These are phyloP conservation scores for Russula dissimulans DNA, from an alignment of 768 basidiomycete genomes.

Conservation along the genomic window DNA sequence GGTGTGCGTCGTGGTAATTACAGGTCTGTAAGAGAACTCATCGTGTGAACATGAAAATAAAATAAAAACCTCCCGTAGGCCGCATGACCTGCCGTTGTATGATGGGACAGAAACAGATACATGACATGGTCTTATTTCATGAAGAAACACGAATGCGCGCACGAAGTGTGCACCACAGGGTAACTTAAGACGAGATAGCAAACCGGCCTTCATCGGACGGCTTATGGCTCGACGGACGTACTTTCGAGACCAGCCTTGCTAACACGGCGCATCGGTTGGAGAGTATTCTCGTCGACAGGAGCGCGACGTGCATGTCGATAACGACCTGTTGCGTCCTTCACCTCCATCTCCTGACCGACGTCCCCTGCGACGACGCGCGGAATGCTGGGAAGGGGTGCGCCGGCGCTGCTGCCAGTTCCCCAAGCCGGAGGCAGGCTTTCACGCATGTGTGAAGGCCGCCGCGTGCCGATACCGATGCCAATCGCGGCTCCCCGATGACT, in stretches of 20 bases:
- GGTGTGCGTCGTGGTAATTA: not conserved
- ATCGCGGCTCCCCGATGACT: slow-evolving; percentile 23
- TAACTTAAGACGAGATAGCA: too few relatives aligned
- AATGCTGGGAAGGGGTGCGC: slow-evolving; percentile 18
- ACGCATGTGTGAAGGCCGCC: slow-evolving; percentile 55
- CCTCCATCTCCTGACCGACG: slow-evolving; percentile 77
- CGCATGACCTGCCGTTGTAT: not conserved
- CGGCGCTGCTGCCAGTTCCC: slow-evolving; percentile 18
- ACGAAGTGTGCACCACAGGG: not conserved
- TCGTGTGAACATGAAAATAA: not conserved
- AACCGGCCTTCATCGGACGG: not conserved
- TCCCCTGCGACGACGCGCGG: slow-evolving; percentile 42
- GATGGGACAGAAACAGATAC: not conserved
- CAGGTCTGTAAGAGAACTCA: not conserved
- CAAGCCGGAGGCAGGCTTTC: slow-evolving; percentile 66
- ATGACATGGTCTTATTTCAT: not conserved
- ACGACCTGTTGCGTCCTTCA: slow-evolving; percentile 75
- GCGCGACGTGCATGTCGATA: slow-evolving; percentile 82
- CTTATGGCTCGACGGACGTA: not conserved
- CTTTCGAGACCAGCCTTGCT: slow-evolving; percentile 92
- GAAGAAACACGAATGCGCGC: not conserved
- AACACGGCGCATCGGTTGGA: slow-evolving; percentile 84
- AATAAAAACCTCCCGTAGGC: not conserved
- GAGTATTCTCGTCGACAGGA: slow-evolving; percentile 78
- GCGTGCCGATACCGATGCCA: slow-evolving; percentile 35